Conservation (phyloP, 2,329 filamentous ascomycete genomes). For the Fusarium staphyleae region DNA sequence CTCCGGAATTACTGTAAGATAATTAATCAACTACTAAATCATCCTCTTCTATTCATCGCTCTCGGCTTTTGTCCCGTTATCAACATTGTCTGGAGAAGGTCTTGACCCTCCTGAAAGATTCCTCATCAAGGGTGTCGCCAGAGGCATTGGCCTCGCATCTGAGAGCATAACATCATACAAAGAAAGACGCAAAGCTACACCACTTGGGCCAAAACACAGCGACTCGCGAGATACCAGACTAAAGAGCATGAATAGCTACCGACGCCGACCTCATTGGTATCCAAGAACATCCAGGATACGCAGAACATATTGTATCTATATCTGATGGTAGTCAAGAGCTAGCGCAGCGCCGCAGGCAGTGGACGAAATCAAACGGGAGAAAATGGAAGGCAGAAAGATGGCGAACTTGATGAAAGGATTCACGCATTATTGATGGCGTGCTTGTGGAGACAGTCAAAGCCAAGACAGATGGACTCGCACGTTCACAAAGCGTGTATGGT, state of each 20-base stretch:
- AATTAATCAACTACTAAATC: no score
- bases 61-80: not conserved
- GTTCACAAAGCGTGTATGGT: no score
- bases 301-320: slow-evolving; percentile 31
- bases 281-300: not conserved
- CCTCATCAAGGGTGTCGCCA: slow-evolving; percentile 15
- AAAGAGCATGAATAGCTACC: not conserved
- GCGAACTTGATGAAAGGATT: slow-evolving; percentile 6
- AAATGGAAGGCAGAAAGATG: slow-evolving; percentile 1
- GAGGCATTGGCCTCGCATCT: slow-evolving; percentile 11
- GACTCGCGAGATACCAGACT: no score
- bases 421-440: not conserved
- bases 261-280: not conserved
- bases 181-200: not conserved
- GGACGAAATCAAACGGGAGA: slow-evolving; percentile 11
- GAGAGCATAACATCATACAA: slow-evolving; percentile 16
- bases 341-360: slow-evolving; percentile 13
- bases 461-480: no score
- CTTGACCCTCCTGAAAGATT: slow-evolving; percentile 8
- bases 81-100: slow-evolving; percentile 13
- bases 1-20: no score
- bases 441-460: no score
- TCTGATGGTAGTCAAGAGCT: slow-evolving; percentile 29
- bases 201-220: not conserved
- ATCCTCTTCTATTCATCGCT: no score